These are phyloP conservation scores for Vanrija sp. DNA, from an alignment of 1,284 basidiomycete genomes.

Conservation along the genomic window DNA sequence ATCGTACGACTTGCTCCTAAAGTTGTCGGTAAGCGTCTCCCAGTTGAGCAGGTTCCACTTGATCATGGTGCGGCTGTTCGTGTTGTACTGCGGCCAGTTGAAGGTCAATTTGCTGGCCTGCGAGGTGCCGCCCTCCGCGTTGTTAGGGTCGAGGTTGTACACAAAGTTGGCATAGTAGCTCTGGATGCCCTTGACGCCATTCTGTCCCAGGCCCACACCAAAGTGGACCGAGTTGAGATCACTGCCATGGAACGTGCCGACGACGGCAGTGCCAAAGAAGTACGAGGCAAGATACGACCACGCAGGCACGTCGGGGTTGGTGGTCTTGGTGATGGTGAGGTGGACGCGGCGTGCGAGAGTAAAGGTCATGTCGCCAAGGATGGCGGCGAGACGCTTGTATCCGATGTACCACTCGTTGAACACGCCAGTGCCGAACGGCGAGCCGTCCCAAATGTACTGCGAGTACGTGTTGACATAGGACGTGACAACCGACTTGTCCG, in stretches of 20 bases:
- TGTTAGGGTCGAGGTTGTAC: conserved; percentile 21
- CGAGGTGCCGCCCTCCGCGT: conserved; percentile 9
- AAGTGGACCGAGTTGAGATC: conserved; percentile 19
- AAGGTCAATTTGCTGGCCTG: conserved; percentile 2
- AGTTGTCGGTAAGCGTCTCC: conserved; percentile 5
- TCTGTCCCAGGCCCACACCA: conserved; percentile 10
- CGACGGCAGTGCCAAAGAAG: conserved; percentile 12
- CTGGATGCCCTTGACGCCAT: conserved; percentile 12
- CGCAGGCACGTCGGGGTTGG: conserved; percentile 13
- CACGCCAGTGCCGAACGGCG: conserved; percentile 12
- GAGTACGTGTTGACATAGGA: conserved; percentile 31
- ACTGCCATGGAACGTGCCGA: conserved; percentile 15
- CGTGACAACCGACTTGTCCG: conserved; percentile 12
- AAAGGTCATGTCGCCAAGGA: conserved; percentile 14
- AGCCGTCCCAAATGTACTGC: conserved; percentile 18
- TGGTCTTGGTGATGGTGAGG: not conserved
- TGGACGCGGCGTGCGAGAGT: conserved; percentile 16
- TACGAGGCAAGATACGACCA: conserved; percentile 21
- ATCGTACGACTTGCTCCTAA: not conserved
- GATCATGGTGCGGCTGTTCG: conserved; percentile 1
- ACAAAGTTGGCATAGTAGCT: conserved; percentile 20
- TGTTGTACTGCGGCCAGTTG: conserved; percentile 11
- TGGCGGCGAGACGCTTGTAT: conserved; percentile 17
- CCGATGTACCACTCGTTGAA: conserved; percentile 18
- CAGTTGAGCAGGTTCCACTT: conserved; percentile 9